Evolutionary conservation across 257 asterid species (phyloP).

Genomic region (Ilex aquifolium): DNA sequence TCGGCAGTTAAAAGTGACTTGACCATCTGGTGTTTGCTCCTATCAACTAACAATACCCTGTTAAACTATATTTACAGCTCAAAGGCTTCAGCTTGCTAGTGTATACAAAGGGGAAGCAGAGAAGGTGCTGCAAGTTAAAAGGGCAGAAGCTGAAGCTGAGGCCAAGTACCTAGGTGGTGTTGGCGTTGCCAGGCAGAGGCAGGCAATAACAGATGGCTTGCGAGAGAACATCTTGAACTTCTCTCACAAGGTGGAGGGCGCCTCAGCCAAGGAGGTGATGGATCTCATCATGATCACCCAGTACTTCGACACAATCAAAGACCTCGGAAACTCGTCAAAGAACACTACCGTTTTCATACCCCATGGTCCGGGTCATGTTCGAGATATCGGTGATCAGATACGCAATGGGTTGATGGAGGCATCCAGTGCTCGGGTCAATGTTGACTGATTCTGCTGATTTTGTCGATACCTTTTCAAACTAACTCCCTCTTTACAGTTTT

Average conservation of each 20-base stretch:
- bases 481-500: no score
- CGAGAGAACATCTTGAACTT: conserved; percentile 88
- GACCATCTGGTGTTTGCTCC: no score
- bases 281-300: conserved; percentile 97
- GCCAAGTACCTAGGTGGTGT: conserved; percentile 96
- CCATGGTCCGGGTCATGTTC: conserved; percentile 95
- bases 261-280: conserved; percentile 95
- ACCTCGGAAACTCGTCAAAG: conserved; percentile 80
- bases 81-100: conserved; percentile 94
- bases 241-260: conserved; percentile 77
- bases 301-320: conserved; percentile 92
- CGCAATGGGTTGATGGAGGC: conserved; percentile 95
- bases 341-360: conserved; percentile 91
- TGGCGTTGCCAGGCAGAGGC: conserved; percentile 98
- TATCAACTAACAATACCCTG: no score
- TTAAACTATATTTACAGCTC: conserved; percentile 42
- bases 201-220: conserved; percentile 95
- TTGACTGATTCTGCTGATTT: conserved; percentile 2
- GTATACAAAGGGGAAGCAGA: conserved; percentile 98
- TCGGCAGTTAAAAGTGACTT: no score
- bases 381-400: conserved; percentile 88
- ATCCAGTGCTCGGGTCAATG: conserved; percentile 38
- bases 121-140: conserved; percentile 77
- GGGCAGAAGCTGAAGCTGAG: conserved; percentile 96
- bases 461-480: no score